Evolutionary conservation across 192 early-diverging fungal species (phyloP), one percentile per base, ranked within the genome.

Genomic region (Chytriomyces hyalinus): DNA sequence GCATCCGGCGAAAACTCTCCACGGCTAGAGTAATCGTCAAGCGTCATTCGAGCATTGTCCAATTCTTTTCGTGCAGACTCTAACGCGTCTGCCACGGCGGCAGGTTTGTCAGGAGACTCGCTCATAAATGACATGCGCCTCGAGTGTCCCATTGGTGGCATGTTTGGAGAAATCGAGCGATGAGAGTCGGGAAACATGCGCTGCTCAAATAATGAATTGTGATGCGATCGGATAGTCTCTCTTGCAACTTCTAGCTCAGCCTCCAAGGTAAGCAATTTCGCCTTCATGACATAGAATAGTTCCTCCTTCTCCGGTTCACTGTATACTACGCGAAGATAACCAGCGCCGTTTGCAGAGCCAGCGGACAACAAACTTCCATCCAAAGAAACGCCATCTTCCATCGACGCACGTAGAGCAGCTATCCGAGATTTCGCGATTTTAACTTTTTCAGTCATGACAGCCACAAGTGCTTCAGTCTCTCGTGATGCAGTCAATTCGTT

Each of bases 331-430:
- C 36, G 10, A 13, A 15, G 49, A 36, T 36, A 36, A 36, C 36
- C 1, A 36, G 36, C 36, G 1, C 1, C 36, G 36, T 36, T 36
- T 36, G 36, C 36, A 36, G 36, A 3, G 36, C 36, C 36, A 4
- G 36, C 36, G 4, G 36, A 36, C 36, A 36, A 4, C 1, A 36
- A 36, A 36, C 36, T 36, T 7, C 44, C 6, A 15, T 47, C 44
- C 13, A 80, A 26, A 13, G 15, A 26, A 50, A 67, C 75, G 17
- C 76, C 80, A n/a, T 77, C 72, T 53, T 83, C 81, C 61, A 83
- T 73, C 13, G 44, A 49, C 8, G 75, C 74, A 22, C 81, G 26
- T 0, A 83, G 50, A 6, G 74, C 62, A 26, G 75, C 67, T 47
- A 83, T 17, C 43, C 64, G 13, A n/a, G 78, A 74, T 48, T 73